Percentiles rank a stretch among this genome's conserved stretches.
Conservation (phyloP, 2,329 filamentous ascomycete genomes). For the Penicillium vulpinum region DNA sequence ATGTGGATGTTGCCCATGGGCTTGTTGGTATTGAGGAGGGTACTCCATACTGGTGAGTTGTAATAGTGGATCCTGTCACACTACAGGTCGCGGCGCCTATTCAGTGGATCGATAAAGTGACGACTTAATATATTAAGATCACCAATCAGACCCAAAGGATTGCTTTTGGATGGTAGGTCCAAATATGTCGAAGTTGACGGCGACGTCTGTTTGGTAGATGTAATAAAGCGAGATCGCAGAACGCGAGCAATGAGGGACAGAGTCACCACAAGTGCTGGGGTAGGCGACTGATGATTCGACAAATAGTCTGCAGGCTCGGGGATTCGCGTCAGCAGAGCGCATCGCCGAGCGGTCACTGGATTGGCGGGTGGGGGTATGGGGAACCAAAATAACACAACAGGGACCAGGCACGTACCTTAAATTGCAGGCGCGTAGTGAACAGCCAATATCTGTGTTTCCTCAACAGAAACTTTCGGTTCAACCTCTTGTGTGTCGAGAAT, state of each 20-base stretch:
- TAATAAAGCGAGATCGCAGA: slow-evolving; percentile 24
- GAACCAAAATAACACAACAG: slow-evolving; percentile 18
- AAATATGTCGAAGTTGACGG: slow-evolving; percentile 25
- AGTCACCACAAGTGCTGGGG: slow-evolving; percentile 25
- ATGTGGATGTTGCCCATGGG: slow-evolving; percentile 63
- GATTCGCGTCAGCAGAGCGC: slow-evolving; percentile 47
- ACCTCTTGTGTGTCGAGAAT: slow-evolving; percentile 22
- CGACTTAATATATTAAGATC: slow-evolving; percentile 6
- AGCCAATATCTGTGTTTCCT: slow-evolving; percentile 13
- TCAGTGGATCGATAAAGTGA: slow-evolving; percentile 13
- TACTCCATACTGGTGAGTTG: slow-evolving; percentile 66
- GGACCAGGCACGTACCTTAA: slow-evolving; percentile 36
- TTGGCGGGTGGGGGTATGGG: slow-evolving; percentile 28
- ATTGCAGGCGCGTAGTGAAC: slow-evolving; percentile 14
- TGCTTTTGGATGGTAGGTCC: slow-evolving; percentile 14
- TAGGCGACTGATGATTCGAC: slow-evolving; percentile 44
- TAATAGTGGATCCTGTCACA: slow-evolving; percentile 30
- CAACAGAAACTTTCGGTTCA: slow-evolving; percentile 17
- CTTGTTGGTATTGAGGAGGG: slow-evolving; percentile 69
- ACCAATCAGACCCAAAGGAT: slow-evolving; percentile 23
- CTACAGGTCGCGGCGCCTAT: slow-evolving; percentile 20
- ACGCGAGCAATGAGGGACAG: slow-evolving; percentile 28
- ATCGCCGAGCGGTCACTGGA: slow-evolving; percentile 46
- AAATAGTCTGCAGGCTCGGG: slow-evolving; percentile 41
- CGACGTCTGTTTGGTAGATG: slow-evolving; percentile 26